phyloP scores from a whole-genome alignment of 352 stramenopile genomes.

The Globisporangium paddicum region DNA sequence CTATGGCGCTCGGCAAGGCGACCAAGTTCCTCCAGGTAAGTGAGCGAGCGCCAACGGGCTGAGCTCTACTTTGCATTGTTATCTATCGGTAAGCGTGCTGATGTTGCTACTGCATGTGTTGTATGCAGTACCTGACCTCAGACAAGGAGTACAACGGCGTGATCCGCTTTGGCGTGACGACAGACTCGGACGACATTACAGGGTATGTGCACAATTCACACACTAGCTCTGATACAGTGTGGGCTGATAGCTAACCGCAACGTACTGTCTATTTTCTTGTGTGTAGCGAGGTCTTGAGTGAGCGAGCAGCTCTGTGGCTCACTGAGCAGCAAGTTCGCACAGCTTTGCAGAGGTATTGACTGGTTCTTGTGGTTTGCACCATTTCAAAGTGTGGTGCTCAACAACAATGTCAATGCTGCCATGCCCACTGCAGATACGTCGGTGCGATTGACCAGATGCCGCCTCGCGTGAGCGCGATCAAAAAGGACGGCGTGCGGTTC shows the following conservation, averaged over 20 bases:
- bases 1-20: conserved; percentile 69
- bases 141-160: conserved; percentile 75
- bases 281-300: conserved; percentile 38
- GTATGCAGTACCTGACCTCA: conserved; percentile 46
- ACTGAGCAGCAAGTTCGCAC: conserved; percentile 25
- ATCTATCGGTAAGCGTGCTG: background rate
- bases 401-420: background rate
- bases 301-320: conserved; percentile 57
- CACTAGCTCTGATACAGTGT: too few species aligned
- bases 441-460: conserved; percentile 73
- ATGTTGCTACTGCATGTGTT: background rate
- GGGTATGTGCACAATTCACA: conserved; percentile 34
- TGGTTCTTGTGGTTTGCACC: background rate
- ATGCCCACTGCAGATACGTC: conserved; percentile 46
- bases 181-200: conserved; percentile 78
- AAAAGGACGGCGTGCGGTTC: conserved; percentile 67
- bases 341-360: conserved; percentile 41
- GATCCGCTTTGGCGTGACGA: conserved; percentile 76
- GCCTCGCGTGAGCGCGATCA: conserved; percentile 76
- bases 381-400: too few species aligned
- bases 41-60: background rate
- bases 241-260: too few species aligned
- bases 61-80: background rate
- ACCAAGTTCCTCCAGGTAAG: conserved; percentile 78
- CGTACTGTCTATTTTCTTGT: background rate